phyloP scores from a whole-genome alignment of 208 protist genomes.

The Herpetomonas muscarum region DNA sequence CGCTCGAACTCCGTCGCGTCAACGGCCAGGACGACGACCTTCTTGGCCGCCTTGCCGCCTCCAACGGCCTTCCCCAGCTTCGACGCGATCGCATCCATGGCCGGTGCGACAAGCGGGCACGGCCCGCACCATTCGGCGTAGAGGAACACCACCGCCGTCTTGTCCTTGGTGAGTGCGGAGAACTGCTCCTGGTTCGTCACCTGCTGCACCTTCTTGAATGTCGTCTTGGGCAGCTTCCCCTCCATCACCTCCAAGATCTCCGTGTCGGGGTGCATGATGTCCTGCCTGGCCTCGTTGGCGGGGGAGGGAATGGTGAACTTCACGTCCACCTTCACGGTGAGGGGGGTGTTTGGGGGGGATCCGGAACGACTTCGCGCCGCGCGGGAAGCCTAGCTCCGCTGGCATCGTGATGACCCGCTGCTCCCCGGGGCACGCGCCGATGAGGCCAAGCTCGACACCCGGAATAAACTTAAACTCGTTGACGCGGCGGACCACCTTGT shows the following conservation, averaged over 20 bases:
- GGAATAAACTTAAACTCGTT: constrained; percentile 9
- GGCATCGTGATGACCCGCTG: constrained; percentile 8
- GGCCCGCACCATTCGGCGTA: not conserved
- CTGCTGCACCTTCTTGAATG: not conserved
- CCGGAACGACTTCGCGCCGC: not conserved
- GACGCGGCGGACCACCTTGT: constrained; percentile 11
- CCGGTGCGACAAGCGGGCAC: not conserved
- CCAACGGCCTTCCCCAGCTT: not conserved
- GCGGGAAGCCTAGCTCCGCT: constrained; percentile 7
- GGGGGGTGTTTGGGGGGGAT: constrained; percentile 7
- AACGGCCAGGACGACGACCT: not conserved
- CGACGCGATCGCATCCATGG: not conserved
- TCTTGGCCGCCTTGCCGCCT: not conserved
- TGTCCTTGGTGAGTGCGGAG: not conserved
- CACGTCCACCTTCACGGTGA: constrained; percentile 4
- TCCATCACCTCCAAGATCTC: not conserved
- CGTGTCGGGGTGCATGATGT: not conserved
- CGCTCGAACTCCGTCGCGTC: not conserved
- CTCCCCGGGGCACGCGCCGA: constrained; percentile 15
- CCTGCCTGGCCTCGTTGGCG: not conserved
- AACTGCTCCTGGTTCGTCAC: not conserved
- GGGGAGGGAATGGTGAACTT: not conserved
- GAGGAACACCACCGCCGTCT: not conserved
- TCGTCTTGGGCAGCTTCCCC: not conserved
- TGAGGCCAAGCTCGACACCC: constrained; percentile 13